A percentile compares a stretch with the other conserved stretches of the same genome.
These are phyloP conservation scores for Moelleriella libera DNA, from an alignment of 2,329 filamentous ascomycete genomes.

Conservation along the genomic window DNA sequence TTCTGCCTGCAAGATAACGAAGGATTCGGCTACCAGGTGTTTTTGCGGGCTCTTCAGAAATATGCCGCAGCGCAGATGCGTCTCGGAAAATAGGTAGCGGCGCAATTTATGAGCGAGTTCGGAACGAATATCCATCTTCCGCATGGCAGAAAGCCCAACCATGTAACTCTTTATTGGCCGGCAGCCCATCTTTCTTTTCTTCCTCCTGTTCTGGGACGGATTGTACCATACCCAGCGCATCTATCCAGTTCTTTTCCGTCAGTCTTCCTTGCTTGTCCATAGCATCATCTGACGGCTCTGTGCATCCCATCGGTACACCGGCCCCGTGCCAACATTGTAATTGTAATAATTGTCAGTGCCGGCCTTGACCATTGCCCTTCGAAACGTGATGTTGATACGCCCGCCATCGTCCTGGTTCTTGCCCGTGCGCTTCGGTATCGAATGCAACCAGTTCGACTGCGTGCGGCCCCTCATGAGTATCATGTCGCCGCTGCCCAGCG, in stretches of 20 bases:
- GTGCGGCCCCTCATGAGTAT: constrained; percentile 62
- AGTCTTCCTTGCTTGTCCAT: constrained; percentile 10
- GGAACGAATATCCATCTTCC: no score
- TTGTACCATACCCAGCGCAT: no score
- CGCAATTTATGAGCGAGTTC: no score
- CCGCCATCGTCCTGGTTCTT: constrained; percentile 47
- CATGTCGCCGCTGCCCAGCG: constrained; percentile 59
- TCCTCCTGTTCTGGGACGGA: no score
- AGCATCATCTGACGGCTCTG: constrained; percentile 32
- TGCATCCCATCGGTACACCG: constrained; percentile 54
- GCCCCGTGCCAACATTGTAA: constrained; percentile 64
- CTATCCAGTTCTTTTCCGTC: not conserved
- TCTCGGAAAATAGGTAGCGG: constrained; percentile 45
- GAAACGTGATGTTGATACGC: constrained; percentile 66
- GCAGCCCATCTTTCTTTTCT: no score
- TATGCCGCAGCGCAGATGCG: constrained; percentile 84
- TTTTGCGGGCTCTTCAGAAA: constrained; percentile 69
- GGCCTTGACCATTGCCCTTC: constrained; percentile 53
- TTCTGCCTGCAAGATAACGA: constrained; percentile 66
- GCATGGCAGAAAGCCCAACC: no score
- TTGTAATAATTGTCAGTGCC: constrained; percentile 75
- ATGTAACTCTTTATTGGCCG: no score
- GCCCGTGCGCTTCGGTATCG: constrained; percentile 59
- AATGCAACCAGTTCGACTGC: constrained; percentile 66
- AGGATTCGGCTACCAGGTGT: constrained; percentile 86